Evolutionary conservation across 2,329 filamentous ascomycete species (phyloP).

Genomic region (Botrytis fabae): DNA sequence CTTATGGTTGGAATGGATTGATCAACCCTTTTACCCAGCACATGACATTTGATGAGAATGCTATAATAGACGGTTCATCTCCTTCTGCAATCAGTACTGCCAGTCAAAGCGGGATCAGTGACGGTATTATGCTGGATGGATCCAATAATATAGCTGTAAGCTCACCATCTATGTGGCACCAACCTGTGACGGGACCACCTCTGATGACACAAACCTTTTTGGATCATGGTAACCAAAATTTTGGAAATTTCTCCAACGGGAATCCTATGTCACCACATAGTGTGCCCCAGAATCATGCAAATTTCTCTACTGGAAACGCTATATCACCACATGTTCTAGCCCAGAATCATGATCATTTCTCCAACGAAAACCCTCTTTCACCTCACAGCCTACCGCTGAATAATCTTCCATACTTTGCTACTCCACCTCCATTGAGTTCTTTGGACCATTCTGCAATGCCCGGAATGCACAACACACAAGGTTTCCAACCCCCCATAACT

Average conservation of each 20-base stretch:
- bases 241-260: conserved; percentile 73
- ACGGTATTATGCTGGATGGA: conserved; percentile 80
- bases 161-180: conserved; percentile 66
- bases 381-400: conserved; percentile 68
- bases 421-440: conserved; percentile 73
- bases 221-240: conserved; percentile 71
- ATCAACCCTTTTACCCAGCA: conserved; percentile 62
- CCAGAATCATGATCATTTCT: conserved; percentile 74
- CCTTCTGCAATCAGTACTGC: conserved; percentile 94
- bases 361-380: conserved; percentile 64
- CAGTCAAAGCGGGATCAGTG: conserved; percentile 87
- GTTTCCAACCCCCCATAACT: conserved; percentile 65
- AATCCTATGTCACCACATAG: conserved; percentile 67
- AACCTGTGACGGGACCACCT: conserved; percentile 67
- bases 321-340: conserved; percentile 58
- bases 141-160: conserved; percentile 61
- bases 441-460: conserved; percentile 72
- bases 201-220: conserved; percentile 65
- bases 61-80: conserved; percentile 87
- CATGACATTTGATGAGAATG: conserved; percentile 74
- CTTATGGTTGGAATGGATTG: conserved; percentile 75
- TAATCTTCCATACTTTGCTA: conserved; percentile 76
- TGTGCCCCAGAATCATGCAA: conserved; percentile 47
- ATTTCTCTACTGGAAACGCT: conserved; percentile 69
- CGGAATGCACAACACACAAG: conserved; percentile 57